A percentile compares a stretch with the other conserved stretches of the same genome.
phyloP scores from a whole-genome alignment of 768 basidiomycete species.

The Suillus fuscotomentosus region DNA sequence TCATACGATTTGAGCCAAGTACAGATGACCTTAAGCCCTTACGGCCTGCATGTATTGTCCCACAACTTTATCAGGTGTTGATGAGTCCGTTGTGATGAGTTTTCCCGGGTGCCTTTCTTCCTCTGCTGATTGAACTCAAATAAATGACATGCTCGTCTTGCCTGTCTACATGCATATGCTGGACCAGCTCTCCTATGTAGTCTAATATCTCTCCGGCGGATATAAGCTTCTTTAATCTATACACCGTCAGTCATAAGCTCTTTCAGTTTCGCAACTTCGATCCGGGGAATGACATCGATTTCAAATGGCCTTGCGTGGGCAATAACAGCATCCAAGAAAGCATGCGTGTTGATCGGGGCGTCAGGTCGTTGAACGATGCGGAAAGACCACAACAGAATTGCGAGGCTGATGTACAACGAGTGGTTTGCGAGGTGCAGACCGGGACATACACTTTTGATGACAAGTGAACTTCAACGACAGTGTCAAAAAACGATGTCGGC shows the following conservation, averaged over 20 bases:
- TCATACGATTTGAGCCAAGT: background rate
- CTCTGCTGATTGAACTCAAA: background rate
- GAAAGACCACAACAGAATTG: conserved; percentile 51
- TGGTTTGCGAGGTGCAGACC: conserved; percentile 46
- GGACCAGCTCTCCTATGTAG: background rate
- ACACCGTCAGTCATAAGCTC: conserved; percentile 8
- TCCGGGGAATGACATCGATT: background rate
- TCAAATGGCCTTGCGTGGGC: background rate
- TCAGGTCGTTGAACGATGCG: background rate
- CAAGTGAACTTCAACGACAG: background rate
- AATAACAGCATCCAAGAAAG: background rate
- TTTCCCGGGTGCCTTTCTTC: background rate
- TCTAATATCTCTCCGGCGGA: background rate
- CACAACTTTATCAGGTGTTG: background rate
- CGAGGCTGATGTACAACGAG: conserved; percentile 61
- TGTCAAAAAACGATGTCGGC: background rate
- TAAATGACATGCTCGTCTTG: background rate
- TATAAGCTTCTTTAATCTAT: background rate
- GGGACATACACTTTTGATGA: conserved; percentile 48
- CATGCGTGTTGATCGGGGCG: background rate
- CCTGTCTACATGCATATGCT: background rate
- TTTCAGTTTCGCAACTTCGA: conserved; percentile 15
- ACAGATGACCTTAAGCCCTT: background rate
- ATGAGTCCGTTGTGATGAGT: background rate
- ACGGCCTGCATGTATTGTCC: background rate